Base-by-base conservation (phyloP, 108 stramenopile species). In the Parmales sp. region DNA sequence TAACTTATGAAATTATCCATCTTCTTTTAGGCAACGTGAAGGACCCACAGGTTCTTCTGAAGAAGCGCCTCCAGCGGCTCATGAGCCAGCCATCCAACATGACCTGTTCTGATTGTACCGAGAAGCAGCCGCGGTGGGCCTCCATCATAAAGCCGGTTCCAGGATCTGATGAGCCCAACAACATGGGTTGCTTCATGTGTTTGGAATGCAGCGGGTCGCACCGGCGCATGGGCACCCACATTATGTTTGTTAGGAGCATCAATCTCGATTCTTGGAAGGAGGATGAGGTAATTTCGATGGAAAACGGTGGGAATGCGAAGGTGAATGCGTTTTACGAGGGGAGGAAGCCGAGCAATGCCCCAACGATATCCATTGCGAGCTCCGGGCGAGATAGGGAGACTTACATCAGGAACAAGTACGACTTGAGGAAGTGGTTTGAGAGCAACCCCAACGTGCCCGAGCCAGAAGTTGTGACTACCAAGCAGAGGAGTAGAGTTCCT, bases 121-220 rank as follows among this genome's bases (percentile, higher is more conserved):
- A n/a, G n/a, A n/a, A n/a, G n/a, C n/a, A n/a, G n/a, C n/a, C n/a
- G n/a, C n/a, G n/a, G n/a, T n/a, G n/a, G n/a, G n/a, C n/a, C n/a
- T n/a, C n/a, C n/a, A n/a, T n/a, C n/a, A n/a, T n/a, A n/a, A n/a
- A n/a, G n/a, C n/a, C n/a, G n/a, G n/a, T n/a, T n/a, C n/a, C n/a
- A n/a, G n/a, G n/a, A n/a, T n/a, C n/a, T n/a, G n/a, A n/a, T n/a
- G n/a, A n/a, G n/a, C n/a, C n/a, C 41, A 80, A 71, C 31, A 83
- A 81, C 37, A 82, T 76, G 76, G 98, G 98, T 20, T 86, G 95
- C 25, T 98, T 99, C 80, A 90, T 92, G 68, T 99, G 98, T 79
- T 83, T 97, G 68, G 96, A 99, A 74, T 99, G 98, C 75, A 93
- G 92, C 45, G 96, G 95, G 39, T 91, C 91, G 38, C 98, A 99